Percentiles rank a stretch among this genome's conserved stretches.
These are phyloP conservation scores for Schizochytrium sp. DNA, from an alignment of 108 stramenopile genomes.

Conservation along the genomic window DNA sequence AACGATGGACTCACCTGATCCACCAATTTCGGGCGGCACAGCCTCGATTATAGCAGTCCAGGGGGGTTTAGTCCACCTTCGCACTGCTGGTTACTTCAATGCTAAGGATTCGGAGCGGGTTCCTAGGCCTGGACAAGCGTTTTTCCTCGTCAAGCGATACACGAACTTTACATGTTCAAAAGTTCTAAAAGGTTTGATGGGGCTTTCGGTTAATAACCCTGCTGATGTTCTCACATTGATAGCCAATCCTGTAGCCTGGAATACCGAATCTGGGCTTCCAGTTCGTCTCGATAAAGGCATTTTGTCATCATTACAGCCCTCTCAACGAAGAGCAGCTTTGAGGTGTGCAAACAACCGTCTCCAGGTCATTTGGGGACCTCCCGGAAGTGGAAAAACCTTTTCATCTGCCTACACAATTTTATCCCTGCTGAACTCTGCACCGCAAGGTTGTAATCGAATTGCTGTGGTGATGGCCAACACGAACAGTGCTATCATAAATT, in stretches of 20 bases:
- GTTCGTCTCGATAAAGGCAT: background rate
- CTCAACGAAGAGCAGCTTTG: background rate
- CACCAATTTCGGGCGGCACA: too few relatives aligned
- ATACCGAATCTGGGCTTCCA: background rate
- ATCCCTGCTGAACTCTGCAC: background rate
- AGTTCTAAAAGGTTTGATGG: background rate
- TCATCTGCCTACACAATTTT: background rate
- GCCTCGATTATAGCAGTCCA: background rate
- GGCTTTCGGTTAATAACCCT: background rate
- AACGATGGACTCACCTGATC: too few relatives aligned
- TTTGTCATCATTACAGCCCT: background rate
- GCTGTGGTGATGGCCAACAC: slow-evolving; percentile 6
- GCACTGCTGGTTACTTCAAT: background rate
- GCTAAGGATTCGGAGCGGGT: background rate
- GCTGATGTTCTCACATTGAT: background rate
- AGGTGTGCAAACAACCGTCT: background rate
- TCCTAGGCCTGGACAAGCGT: background rate
- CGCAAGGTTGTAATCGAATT: background rate
- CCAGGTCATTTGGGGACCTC: slow-evolving; percentile 17
- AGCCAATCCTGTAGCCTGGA: background rate
- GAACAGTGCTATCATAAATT: background rate
- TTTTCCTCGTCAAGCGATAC: background rate
- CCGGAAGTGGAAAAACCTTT: background rate
- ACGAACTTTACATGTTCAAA: background rate
- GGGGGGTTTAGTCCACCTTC: background rate